phyloP scores from a whole-genome alignment of 176 grass and related monocot species.

The Neostapfia colusana region DNA sequence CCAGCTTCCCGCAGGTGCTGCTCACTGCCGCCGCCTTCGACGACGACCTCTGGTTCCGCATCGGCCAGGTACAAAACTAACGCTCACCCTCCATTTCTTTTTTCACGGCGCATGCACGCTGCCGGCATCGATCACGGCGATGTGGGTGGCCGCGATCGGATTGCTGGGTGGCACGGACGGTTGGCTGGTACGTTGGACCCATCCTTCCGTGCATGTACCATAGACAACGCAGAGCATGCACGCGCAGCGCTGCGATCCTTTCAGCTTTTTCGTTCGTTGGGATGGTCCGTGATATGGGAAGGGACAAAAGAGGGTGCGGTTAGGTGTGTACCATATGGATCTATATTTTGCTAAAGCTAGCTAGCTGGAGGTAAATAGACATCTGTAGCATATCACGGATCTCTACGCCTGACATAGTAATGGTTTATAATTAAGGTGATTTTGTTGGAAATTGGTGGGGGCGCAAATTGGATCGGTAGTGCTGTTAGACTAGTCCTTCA shows the following conservation, averaged over 20 bases:
- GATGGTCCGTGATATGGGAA: conserved; percentile 33
- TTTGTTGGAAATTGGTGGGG: no score
- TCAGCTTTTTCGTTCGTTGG: not conserved
- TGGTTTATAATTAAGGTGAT: no score
- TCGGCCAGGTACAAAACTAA: conserved; percentile 55
- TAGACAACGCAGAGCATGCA: conserved; percentile 3
- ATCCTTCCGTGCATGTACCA: not conserved
- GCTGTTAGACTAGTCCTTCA: not conserved
- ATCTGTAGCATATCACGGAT: not conserved
- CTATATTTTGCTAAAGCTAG: not conserved
- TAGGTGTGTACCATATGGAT: not conserved
- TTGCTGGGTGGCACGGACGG: not conserved
- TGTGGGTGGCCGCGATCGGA: not conserved
- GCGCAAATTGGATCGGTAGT: no score
- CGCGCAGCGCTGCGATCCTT: not conserved
- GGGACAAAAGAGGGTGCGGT: not conserved
- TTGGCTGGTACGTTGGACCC: not conserved
- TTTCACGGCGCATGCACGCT: not conserved
- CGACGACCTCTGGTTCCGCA: conserved; percentile 63
- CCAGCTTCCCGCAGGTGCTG: conserved; percentile 83
- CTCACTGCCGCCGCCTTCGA: conserved; percentile 73
- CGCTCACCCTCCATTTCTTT: not conserved
- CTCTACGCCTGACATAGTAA: not conserved
- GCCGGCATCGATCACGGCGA: not conserved
- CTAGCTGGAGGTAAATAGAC: not conserved